Conservation (phyloP, 257 asterid species). For the Primulina tabacum region DNA sequence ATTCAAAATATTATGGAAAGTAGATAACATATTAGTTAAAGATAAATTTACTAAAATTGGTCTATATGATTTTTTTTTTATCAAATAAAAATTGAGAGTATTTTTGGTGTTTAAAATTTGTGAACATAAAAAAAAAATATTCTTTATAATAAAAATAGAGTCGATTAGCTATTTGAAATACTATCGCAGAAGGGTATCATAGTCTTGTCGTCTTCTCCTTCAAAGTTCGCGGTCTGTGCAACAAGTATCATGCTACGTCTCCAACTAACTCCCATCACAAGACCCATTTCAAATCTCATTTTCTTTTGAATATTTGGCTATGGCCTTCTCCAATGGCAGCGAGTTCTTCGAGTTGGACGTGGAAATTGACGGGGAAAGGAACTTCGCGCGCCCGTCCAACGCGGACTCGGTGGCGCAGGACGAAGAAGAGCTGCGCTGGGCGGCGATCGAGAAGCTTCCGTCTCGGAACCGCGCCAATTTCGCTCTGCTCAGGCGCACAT, state of each 20-base stretch:
- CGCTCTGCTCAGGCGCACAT: slow-evolving; percentile 43
- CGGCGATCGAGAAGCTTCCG: slow-evolving; percentile 81
- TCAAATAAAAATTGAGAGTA: too few species aligned
- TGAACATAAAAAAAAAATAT: too few species aligned
- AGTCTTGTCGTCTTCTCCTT: neutral
- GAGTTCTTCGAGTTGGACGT: slow-evolving; percentile 60
- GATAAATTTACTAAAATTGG: too few species aligned
- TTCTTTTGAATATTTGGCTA: slow-evolving; percentile 3
- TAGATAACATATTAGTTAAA: too few species aligned
- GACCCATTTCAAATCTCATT: too few species aligned
- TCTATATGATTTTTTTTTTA: too few species aligned
- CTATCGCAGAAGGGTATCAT: neutral
- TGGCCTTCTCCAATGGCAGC: slow-evolving; percentile 79
- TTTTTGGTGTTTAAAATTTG: too few species aligned
- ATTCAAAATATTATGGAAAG: too few species aligned
- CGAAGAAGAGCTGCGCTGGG: slow-evolving; percentile 72
- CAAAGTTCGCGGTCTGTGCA: neutral
- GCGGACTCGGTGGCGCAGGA: slow-evolving; percentile 59
- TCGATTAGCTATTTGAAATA: too few species aligned
- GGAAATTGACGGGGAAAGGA: slow-evolving; percentile 43
- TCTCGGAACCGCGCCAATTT: slow-evolving; percentile 44
- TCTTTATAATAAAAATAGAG: too few species aligned
- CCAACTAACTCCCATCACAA: neutral
- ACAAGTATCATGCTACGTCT: neutral
- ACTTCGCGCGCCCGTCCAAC: slow-evolving; percentile 58